These are phyloP conservation scores for Pseudogymnoascus sp. DNA, from an alignment of 2,329 filamentous ascomycete species.

Conservation along the genomic window DNA sequence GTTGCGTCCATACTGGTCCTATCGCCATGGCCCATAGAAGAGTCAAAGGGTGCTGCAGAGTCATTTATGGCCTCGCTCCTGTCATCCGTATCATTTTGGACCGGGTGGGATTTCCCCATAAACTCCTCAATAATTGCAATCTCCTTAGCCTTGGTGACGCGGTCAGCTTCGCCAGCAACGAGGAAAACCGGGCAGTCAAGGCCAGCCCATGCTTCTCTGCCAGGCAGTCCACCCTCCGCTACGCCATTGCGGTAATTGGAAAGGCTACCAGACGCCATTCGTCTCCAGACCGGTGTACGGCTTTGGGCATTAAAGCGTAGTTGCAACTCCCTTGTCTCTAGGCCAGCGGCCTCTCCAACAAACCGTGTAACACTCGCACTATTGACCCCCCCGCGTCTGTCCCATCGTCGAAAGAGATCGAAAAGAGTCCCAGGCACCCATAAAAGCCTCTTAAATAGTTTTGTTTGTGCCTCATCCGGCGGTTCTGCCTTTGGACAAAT, in stretches of 20 bases:
- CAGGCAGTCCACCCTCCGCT: slow-evolving; percentile 58
- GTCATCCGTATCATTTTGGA: slow-evolving; percentile 22
- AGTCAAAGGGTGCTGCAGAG: slow-evolving; percentile 41
- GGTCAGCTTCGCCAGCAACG: slow-evolving; percentile 69
- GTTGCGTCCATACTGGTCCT: background rate
- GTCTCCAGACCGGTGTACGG: slow-evolving; percentile 70
- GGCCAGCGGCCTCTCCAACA: slow-evolving; percentile 58
- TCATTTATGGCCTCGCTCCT: slow-evolving; percentile 37
- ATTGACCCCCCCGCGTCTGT: slow-evolving; percentile 67
- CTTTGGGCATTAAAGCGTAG: slow-evolving; percentile 76
- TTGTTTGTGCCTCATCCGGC: slow-evolving; percentile 44
- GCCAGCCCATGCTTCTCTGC: slow-evolving; percentile 62
- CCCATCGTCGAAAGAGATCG: slow-evolving; percentile 68
- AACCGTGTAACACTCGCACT: slow-evolving; percentile 76
- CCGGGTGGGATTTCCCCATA: slow-evolving; percentile 26
- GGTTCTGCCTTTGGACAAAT: slow-evolving; percentile 72
- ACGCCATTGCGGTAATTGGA: slow-evolving; percentile 49
- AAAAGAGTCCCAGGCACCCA: slow-evolving; percentile 67
- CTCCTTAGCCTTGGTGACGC: slow-evolving; percentile 64
- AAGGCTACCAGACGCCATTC: slow-evolving; percentile 68
- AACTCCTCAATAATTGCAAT: slow-evolving; percentile 56
- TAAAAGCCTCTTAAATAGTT: slow-evolving; percentile 49
- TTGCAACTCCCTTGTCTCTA: slow-evolving; percentile 60
- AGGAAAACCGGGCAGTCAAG: slow-evolving; percentile 70
- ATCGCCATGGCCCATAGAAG: slow-evolving; percentile 12